Base-by-base conservation (phyloP, 371 early-diverging fungal species). In the Fennellomyces sp. region DNA sequence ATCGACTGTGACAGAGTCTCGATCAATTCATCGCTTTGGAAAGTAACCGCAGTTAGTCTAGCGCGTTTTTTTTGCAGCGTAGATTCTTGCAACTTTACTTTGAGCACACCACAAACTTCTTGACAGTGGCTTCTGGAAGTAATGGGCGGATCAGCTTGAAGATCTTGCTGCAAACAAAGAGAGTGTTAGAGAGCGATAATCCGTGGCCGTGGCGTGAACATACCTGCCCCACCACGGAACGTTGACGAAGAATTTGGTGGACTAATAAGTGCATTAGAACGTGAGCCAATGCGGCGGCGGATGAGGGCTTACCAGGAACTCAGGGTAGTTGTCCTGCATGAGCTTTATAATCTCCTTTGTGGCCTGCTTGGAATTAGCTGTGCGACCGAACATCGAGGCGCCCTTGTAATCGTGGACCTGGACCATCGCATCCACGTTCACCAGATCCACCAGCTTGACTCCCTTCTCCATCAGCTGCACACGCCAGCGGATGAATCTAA, bases 301-400 rank as follows among this genome's bases (percentile, higher is more conserved):
- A n/a, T n/a, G n/a, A n/a, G n/a, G n/a, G 21, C 63, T 56, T 78
- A 79, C 80, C 70, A 87, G 67, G 28, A 82, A 79, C 63, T 86
- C 87, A 1, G 87, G 87, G 50, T 87, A 87, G 45, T 86, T 86
- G 52, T 86, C 86, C 30, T 83, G 82, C 80, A 87, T 72, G 42
- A 86, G 52, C 58, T 83, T 74, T 19, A 84, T 80, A 11, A 81
- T 65, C 23, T 63, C 69, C 54, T 76, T 82, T 13, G 84, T 84
- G 2, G 85, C 86, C 28, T 70, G 66, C 25, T 84, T 78, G 5
- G 84, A 68, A 33, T 71, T 75, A 23, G 78, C 72, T 47, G 81
- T 78, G 48, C 80, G 79, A 50, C 83, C 70, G 49, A 81, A 72
- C 55, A 78, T 63, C 0, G 82, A 73, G 5, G 76, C 85, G 25